phyloP scores from a whole-genome alignment of 495 filamentous ascomycete genomes.

The Penicillium nucicola region DNA sequence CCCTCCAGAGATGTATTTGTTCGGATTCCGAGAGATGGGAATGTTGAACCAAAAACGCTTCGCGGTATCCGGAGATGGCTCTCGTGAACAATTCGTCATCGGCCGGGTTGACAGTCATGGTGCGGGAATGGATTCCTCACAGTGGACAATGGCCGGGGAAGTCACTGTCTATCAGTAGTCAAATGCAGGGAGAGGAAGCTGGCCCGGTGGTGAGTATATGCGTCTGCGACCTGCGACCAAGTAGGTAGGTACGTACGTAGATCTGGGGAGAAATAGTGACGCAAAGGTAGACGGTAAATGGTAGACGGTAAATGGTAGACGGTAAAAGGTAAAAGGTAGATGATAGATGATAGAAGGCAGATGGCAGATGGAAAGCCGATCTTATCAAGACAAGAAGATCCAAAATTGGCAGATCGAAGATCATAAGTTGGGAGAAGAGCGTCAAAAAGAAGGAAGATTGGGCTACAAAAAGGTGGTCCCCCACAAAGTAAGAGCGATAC shows the following conservation, averaged over 20 bases:
- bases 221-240: not conserved
- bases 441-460: not conserved
- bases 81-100: slow-evolving; percentile 45
- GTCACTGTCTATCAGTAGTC: slow-evolving; percentile 28
- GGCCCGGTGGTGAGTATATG: not conserved
- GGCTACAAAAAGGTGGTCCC: slow-evolving; percentile 4
- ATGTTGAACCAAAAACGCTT: slow-evolving; percentile 43
- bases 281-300: not conserved
- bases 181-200: not conserved
- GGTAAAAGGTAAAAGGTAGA: not conserved
- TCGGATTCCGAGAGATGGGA: slow-evolving; percentile 45
- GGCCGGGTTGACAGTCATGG: slow-evolving; percentile 38
- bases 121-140: slow-evolving; percentile 8
- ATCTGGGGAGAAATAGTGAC: not conserved
- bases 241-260: not conserved
- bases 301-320: not conserved
- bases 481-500: slow-evolving; percentile 9
- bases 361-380: not conserved
- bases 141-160: slow-evolving; percentile 6
- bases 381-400: slow-evolving; percentile 6
- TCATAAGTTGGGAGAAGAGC: slow-evolving; percentile 5
- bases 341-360: not conserved
- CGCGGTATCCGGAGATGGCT: slow-evolving; percentile 46
- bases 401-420: not conserved
- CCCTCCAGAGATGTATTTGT: slow-evolving; percentile 44